Base-by-base conservation (phyloP, 2,329 filamentous ascomycete species). In the Epichloe gansuensis region DNA sequence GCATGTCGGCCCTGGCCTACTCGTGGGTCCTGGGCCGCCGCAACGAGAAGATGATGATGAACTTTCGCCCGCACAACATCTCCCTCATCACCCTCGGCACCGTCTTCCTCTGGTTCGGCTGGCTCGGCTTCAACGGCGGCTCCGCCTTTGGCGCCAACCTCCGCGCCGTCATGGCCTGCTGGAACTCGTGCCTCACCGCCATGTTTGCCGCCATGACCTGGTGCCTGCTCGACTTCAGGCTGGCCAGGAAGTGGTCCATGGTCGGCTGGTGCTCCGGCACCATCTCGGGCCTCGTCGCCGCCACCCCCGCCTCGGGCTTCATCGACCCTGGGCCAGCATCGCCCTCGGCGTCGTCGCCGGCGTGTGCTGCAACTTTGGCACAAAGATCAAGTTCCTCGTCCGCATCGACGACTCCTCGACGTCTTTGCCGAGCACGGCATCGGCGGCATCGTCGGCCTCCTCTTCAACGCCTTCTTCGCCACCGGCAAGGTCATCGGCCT, bases 21-120 rank as follows among this genome's bases (percentile, higher is more conserved):
- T 95, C 91, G 2, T 86, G 88, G 88, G 84, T 96, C 39, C 86
- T 98, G 56, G 93, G 93, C 60, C 88, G 90, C 65, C 89, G 93
- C 60, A 93, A 96, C 74, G 91, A 97, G 75, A 93, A 90, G 75
- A 96, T 97, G 90, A 96, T 97, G 88, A 82, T 96, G 72, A 97
- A 97, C 80, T 97, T 97, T 81, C 88, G 93, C 60, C 93, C 93
- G 17, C 93, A 98, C 78, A 98, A 98, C 75, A 93, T 97, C 60
- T 95, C 91, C 5, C 81, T 97, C 64, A 95, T 98, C 72, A 91
- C 93, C 1, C 85, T 97, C 61, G 93, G 93, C 57, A 97, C 93
- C 3, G 81, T 95, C 59, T 81, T 98, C 62, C 88, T 98, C 53
- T 97, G 91, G 91, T 97, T 97, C 64, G 93, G 93, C 64, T 98